These are phyloP conservation scores for Trichoderma koningiopsis DNA, from an alignment of 2,329 filamentous ascomycete species.

Conservation along the genomic window DNA sequence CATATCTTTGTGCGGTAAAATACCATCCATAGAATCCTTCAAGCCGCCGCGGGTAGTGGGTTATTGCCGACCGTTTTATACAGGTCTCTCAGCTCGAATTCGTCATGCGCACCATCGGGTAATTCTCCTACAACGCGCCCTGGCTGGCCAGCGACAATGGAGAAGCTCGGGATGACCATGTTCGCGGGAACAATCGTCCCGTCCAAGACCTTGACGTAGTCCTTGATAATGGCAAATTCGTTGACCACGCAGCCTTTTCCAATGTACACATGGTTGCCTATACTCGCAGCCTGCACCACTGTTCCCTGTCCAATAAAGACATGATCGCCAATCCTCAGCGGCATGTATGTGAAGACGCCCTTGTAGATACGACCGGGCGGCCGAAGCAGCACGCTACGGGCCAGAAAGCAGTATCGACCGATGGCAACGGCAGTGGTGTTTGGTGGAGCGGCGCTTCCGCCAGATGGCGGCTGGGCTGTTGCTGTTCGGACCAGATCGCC, in stretches of 20 bases:
- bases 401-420: constrained; percentile 88
- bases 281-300: constrained; percentile 78
- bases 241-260: constrained; percentile 76
- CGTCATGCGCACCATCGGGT: constrained; percentile 67
- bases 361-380: constrained; percentile 83
- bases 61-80: constrained; percentile 67
- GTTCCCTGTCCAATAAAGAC: constrained; percentile 80
- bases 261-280: constrained; percentile 86
- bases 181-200: constrained; percentile 80
- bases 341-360: constrained; percentile 78
- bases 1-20: not conserved
- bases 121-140: constrained; percentile 81
- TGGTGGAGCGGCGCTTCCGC: constrained; percentile 43
- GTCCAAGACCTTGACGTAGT: constrained; percentile 86
- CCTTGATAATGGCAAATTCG: constrained; percentile 89
- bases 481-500: constrained; percentile 75
- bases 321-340: constrained; percentile 90
- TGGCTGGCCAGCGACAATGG: constrained; percentile 82
- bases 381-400: constrained; percentile 73
- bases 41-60: constrained; percentile 39
- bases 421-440: constrained; percentile 77
- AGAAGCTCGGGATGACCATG: constrained; percentile 92
- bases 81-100: constrained; percentile 64
- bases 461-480: constrained; percentile 44
- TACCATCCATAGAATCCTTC: constrained; percentile 23